phyloP scores from a whole-genome alignment of 2,329 filamentous ascomycete genomes.

The Fusarium sp. region DNA sequence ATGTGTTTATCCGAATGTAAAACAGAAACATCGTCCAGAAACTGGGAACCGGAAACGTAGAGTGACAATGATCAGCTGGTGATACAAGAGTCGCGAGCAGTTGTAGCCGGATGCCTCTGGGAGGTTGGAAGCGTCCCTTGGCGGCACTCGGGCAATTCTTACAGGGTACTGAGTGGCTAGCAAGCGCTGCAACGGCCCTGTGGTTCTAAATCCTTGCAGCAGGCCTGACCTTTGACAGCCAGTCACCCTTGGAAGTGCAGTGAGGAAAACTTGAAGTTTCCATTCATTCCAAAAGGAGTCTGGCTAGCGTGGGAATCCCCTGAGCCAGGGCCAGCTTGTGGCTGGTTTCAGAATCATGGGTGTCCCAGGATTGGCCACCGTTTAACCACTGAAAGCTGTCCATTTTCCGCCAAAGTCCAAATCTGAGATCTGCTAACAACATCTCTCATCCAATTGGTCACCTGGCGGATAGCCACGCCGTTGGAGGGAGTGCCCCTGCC shows the following conservation, averaged over 20 bases:
- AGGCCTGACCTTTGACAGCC: conserved; percentile 35
- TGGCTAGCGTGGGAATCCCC: conserved; percentile 15
- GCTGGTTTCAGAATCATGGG: conserved; percentile 48
- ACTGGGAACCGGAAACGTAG: conserved; percentile 25
- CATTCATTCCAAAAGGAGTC: conserved; percentile 32
- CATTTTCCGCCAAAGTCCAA: conserved; percentile 26
- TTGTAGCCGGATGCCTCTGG: conserved; percentile 43
- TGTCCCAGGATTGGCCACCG: conserved; percentile 18
- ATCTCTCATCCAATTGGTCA: conserved; percentile 44
- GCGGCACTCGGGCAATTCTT: conserved; percentile 28
- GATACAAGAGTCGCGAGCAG: conserved; percentile 24
- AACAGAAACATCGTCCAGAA: conserved; percentile 26
- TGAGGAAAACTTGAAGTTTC: conserved; percentile 24
- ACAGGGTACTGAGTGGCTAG: conserved; percentile 43
- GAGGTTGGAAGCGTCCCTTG: conserved; percentile 33
- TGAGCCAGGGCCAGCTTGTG: conserved; percentile 38
- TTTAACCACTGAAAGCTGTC: conserved; percentile 41
- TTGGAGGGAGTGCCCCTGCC: conserved; percentile 29
- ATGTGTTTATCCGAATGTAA: conserved; percentile 32
- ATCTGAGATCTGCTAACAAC: conserved; percentile 42
- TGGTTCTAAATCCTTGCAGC: conserved; percentile 24
- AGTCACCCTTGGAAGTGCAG: conserved; percentile 30
- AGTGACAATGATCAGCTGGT: conserved; percentile 23
- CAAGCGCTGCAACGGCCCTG: conserved; percentile 32
- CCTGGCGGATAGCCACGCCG: conserved; percentile 23